Percentiles rank a stretch among this genome's conserved stretches.
Conservation (phyloP, 257 asterid species). For the Thymus quinquecostatus region DNA sequence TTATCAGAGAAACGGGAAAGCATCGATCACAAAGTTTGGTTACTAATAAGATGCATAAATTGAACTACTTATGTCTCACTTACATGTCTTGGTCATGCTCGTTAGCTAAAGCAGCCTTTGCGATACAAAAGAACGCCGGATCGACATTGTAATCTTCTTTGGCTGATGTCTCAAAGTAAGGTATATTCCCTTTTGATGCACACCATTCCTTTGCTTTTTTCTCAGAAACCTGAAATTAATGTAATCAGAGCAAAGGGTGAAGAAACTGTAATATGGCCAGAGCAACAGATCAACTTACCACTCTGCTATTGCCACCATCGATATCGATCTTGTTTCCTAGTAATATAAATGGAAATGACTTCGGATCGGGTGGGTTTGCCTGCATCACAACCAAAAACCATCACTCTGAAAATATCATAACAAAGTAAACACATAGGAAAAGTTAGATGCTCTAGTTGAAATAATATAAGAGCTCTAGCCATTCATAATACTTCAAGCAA, state of each 20-base stretch:
- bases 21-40: constrained; percentile 7
- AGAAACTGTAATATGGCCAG: constrained; percentile 13
- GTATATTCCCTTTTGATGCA: constrained; percentile 93
- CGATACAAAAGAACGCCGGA: constrained; percentile 86
- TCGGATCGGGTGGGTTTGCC: constrained; percentile 93
- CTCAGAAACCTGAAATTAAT: constrained; percentile 76
- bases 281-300: constrained; percentile 56
- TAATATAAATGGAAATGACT: constrained; percentile 91
- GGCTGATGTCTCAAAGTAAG: constrained; percentile 98
- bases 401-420: constrained; percentile 20
- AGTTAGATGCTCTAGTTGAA: constrained; percentile 4
- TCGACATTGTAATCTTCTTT: constrained; percentile 96
- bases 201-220: constrained; percentile 97
- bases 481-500: neutral
- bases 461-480: neutral
- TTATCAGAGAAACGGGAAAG: constrained; percentile 7
- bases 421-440: neutral
- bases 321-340: constrained; percentile 96
- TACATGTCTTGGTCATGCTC: constrained; percentile 96
- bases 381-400: constrained; percentile 46
- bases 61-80: constrained; percentile 39
- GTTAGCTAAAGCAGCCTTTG: constrained; percentile 91
- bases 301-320: constrained; percentile 98
- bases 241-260: constrained; percentile 25
- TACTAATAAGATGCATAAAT: neutral